Conservation (phyloP, 805 yeast genomes). For the Limtongozyma cylindracea region DNA sequence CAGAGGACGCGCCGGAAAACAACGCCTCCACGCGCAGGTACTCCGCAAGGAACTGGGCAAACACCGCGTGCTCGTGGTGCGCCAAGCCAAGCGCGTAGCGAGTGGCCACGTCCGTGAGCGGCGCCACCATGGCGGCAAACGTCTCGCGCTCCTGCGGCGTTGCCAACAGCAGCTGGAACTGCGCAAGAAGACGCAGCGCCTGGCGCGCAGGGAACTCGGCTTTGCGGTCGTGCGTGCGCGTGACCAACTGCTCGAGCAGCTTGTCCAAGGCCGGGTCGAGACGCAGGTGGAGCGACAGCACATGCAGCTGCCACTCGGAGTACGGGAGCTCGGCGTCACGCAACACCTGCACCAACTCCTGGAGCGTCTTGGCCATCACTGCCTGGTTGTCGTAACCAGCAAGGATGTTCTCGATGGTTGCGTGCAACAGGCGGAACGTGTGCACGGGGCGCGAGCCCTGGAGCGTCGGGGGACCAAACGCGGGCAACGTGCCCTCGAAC, state of each 20-base stretch:
- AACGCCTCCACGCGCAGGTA: slow-evolving; percentile 58
- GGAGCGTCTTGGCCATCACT: slow-evolving; percentile 66
- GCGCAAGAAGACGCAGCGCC: slow-evolving; percentile 37
- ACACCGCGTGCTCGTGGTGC: slow-evolving; percentile 62
- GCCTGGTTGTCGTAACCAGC: slow-evolving; percentile 91
- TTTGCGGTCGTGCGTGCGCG: slow-evolving; percentile 33
- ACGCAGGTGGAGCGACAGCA: slow-evolving; percentile 83
- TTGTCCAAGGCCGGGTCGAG: slow-evolving; percentile 58
- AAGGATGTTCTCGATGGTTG: slow-evolving; percentile 54
- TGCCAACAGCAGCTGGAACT: slow-evolving; percentile 17
- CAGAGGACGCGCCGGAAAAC: slow-evolving; percentile 53
- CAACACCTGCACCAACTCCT: slow-evolving; percentile 44
- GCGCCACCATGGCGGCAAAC: slow-evolving; percentile 37
- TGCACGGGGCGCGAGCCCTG: slow-evolving; percentile 72
- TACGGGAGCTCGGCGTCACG: slow-evolving; percentile 70
- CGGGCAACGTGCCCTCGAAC: slow-evolving; percentile 83
- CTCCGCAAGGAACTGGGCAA: slow-evolving; percentile 41
- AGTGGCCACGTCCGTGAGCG: slow-evolving; percentile 44
- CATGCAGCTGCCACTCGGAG: slow-evolving; percentile 71
- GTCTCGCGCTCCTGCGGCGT: slow-evolving; percentile 4
- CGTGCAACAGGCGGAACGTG: slow-evolving; percentile 29
- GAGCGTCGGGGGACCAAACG: slow-evolving; percentile 58
- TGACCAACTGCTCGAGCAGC: slow-evolving; percentile 34
- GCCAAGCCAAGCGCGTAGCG: slow-evolving; percentile 52
- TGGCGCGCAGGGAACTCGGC: slow-evolving; percentile 91